These are phyloP conservation scores for Nakataea oryzae DNA, from an alignment of 2,329 filamentous ascomycete species.

Conservation along the genomic window DNA sequence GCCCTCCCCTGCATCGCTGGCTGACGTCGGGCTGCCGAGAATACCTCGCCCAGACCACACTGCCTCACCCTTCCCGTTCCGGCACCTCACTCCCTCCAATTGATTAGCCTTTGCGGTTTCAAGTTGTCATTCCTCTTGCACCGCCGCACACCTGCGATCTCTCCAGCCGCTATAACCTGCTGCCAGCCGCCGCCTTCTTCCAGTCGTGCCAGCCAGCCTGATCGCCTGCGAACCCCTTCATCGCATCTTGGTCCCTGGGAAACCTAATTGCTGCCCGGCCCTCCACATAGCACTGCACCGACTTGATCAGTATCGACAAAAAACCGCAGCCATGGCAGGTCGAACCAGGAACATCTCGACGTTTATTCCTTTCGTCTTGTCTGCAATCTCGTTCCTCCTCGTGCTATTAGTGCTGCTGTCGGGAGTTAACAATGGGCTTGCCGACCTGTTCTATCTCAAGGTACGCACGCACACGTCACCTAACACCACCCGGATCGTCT, in stretches of 20 bases:
- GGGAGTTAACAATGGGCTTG: conserved; percentile 10
- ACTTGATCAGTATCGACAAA: not conserved
- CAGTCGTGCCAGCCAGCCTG: not conserved
- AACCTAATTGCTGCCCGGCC: too few species aligned
- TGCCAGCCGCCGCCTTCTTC: not conserved
- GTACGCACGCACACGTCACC: conserved; percentile 10
- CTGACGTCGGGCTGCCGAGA: not conserved
- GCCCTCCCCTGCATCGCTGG: too few species aligned
- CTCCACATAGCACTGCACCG: not conserved
- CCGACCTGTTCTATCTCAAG: conserved; percentile 20
- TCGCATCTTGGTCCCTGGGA: not conserved
- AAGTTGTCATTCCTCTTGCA: not conserved
- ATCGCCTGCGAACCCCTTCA: not conserved
- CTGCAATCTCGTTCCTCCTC: conserved; percentile 6
- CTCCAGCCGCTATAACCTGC: not conserved
- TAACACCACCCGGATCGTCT: not conserved
- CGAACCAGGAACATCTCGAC: not conserved
- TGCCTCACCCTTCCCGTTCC: not conserved
- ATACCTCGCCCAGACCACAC: not conserved
- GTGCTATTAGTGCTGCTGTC: conserved; percentile 9
- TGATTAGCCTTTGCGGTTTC: not conserved
- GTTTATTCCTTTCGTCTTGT: conserved; percentile 7
- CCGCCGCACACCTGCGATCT: not conserved
- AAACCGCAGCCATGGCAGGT: not conserved
- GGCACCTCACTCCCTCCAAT: not conserved